A percentile compares a stretch with the other conserved stretches of the same genome.
Conservation (phyloP, 192 early-diverging fungal species). For the Glomus cerebriforme region DNA sequence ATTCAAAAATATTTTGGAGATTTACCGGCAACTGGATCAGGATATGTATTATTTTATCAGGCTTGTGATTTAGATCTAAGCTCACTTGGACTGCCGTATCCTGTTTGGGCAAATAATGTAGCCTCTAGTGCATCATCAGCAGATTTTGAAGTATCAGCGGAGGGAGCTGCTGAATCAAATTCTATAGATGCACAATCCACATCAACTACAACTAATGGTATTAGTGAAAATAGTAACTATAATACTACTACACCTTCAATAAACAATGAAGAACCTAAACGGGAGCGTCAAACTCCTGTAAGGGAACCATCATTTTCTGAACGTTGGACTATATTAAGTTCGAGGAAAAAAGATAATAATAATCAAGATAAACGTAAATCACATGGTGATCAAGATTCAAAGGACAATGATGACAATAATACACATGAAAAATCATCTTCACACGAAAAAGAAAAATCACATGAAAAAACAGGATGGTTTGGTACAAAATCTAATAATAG, state of each 20-base stretch:
- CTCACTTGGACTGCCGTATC: neutral
- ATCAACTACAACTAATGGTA: neutral
- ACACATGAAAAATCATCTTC: slow-evolving; percentile 4
- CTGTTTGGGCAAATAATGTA: slow-evolving; percentile 19
- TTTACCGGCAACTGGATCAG: slow-evolving; percentile 69
- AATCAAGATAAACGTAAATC: slow-evolving; percentile 27
- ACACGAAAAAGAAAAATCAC: neutral
- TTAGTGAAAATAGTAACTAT: neutral
- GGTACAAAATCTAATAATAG: neutral
- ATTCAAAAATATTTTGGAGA: slow-evolving; percentile 84
- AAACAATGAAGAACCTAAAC: neutral
- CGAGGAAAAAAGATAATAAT: slow-evolving; percentile 16
- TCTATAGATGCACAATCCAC: neutral
- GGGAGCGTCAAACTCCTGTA: neutral
- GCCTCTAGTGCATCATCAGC: slow-evolving; percentile 19
- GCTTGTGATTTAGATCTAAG: slow-evolving; percentile 45
- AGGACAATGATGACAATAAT: slow-evolving; percentile 28
- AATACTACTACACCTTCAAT: neutral
- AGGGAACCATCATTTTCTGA: slow-evolving; percentile 27
- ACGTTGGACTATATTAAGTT: neutral
- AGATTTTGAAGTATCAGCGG: neutral
- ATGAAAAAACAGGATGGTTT: slow-evolving; percentile 8
- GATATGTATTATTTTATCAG: slow-evolving; percentile 84
- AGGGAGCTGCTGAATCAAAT: neutral
- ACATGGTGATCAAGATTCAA: slow-evolving; percentile 23